phyloP scores from a whole-genome alignment of 495 filamentous ascomycete genomes.

The Penicillium ucsense region DNA sequence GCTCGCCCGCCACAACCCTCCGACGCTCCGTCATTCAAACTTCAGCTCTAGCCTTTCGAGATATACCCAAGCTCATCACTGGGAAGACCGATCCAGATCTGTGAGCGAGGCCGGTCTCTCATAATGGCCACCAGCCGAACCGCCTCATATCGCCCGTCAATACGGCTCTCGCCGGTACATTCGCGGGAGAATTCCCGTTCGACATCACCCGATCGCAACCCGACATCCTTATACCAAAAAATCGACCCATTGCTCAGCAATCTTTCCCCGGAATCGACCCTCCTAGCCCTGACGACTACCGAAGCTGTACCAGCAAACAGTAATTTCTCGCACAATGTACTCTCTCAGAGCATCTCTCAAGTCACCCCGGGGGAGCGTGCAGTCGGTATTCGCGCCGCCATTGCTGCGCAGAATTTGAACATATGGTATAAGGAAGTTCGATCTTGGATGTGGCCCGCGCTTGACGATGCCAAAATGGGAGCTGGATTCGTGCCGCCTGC shows the following conservation, averaged over 20 bases:
- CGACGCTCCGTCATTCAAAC: slow-evolving; percentile 14
- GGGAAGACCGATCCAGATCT: slow-evolving; percentile 9
- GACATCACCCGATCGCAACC: slow-evolving; percentile 18
- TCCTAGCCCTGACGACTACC: slow-evolving; percentile 45
- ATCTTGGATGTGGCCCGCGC: slow-evolving; percentile 62
- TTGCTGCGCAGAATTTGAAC: slow-evolving; percentile 62
- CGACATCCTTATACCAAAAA: slow-evolving; percentile 19
- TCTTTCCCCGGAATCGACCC: slow-evolving; percentile 45
- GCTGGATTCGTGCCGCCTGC: slow-evolving; percentile 50
- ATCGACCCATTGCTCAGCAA: slow-evolving; percentile 44
- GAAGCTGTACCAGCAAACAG: slow-evolving; percentile 43
- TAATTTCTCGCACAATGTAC: slow-evolving; percentile 36
- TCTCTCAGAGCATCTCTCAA: slow-evolving; percentile 56
- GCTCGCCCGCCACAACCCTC: slow-evolving; percentile 13
- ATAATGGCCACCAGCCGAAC: slow-evolving; percentile 29
- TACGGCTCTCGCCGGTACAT: slow-evolving; percentile 20
- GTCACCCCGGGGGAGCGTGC: slow-evolving; percentile 58
- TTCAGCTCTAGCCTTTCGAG: slow-evolving; percentile 9
- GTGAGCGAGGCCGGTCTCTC: slow-evolving; percentile 5
- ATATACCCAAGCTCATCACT: slow-evolving; percentile 6
- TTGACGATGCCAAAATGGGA: slow-evolving; percentile 23
- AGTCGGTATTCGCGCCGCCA: slow-evolving; percentile 62
- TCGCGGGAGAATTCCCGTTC: slow-evolving; percentile 18
- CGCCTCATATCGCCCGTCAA: slow-evolving; percentile 18
- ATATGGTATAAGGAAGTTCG: slow-evolving; percentile 72